phyloP scores from a whole-genome alignment of 768 basidiomycete species.

The Lactarius hatsudake region DNA sequence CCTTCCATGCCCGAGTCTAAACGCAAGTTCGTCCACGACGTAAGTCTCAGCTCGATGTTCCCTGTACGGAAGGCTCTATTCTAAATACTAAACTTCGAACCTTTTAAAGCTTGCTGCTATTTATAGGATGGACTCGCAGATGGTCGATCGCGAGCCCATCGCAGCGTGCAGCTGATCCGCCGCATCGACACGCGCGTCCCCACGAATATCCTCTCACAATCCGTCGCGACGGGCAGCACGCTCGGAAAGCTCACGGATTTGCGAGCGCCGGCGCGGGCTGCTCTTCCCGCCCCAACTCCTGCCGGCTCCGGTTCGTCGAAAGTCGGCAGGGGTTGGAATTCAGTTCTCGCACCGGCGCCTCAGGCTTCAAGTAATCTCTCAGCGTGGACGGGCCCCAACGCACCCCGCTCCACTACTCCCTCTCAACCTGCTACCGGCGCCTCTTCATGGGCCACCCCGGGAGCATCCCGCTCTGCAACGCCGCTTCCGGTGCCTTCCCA shows the following conservation, averaged over 20 bases:
- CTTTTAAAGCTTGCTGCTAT: slow-evolving; percentile 59
- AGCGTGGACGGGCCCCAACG: background rate
- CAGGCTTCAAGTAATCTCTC: slow-evolving; percentile 1
- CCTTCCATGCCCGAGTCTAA: slow-evolving; percentile 79
- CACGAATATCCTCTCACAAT: slow-evolving; percentile 54
- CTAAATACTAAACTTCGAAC: background rate
- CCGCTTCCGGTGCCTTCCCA: slow-evolving; percentile 13
- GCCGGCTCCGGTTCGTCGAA: slow-evolving; percentile 13
- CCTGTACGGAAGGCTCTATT: slow-evolving; percentile 7
- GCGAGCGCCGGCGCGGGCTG: slow-evolving; percentile 35
- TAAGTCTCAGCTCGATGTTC: slow-evolving; percentile 36
- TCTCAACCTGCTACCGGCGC: background rate
- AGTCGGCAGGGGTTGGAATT: slow-evolving; percentile 35
- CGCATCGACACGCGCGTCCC: slow-evolving; percentile 83
- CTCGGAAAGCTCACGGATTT: slow-evolving; percentile 64
- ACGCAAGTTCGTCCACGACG: slow-evolving; percentile 80
- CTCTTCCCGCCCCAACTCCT: slow-evolving; percentile 24
- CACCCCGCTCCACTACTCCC: slow-evolving; percentile 23
- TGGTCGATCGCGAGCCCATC: slow-evolving; percentile 88
- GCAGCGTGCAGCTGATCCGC: slow-evolving; percentile 79
- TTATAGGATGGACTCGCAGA: slow-evolving; percentile 80
- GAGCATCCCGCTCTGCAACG: slow-evolving; percentile 11
- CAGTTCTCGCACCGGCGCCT: slow-evolving; percentile 32
- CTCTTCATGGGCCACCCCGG: background rate
- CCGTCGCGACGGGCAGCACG: slow-evolving; percentile 35